phyloP scores from a whole-genome alignment of 1,139 yeast genomes.

The Debaryomycetaceae sp. region DNA sequence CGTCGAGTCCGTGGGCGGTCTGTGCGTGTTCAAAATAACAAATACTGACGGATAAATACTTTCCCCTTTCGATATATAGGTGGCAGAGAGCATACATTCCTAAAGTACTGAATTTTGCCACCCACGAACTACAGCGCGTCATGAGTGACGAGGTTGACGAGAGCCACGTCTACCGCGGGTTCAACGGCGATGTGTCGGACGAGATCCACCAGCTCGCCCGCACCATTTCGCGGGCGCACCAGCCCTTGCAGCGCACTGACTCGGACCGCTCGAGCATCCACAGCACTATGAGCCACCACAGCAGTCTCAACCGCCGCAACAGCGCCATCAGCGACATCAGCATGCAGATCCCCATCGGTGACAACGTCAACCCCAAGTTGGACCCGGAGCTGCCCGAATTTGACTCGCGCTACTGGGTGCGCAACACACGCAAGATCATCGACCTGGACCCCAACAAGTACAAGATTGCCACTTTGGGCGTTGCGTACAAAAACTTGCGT shows the following conservation, averaged over 20 bases:
- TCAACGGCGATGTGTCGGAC: slow-evolving; percentile 4
- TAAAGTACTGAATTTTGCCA: too few species aligned
- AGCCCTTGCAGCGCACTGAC: not conserved
- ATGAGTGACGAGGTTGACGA: too few species aligned
- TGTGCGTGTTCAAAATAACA: too few species aligned
- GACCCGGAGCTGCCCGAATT: slow-evolving; percentile 16
- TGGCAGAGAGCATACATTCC: too few species aligned
- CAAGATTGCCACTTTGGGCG: slow-evolving; percentile 60
- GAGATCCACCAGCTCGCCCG: slow-evolving; percentile 6
- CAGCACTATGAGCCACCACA: too few species aligned
- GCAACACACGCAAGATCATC: slow-evolving; percentile 49
- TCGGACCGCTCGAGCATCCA: not conserved
- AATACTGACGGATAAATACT: too few species aligned
- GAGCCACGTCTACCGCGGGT: slow-evolving; percentile 2
- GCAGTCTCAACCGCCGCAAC: too few species aligned
- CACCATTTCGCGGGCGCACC: slow-evolving; percentile 6
- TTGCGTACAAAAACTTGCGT: slow-evolving; percentile 62
- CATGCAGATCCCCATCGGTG: slow-evolving; percentile 1
- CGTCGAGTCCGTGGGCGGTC: too few species aligned
- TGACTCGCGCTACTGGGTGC: slow-evolving; percentile 51
- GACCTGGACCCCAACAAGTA: slow-evolving; percentile 60
- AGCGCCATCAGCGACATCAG: not conserved
- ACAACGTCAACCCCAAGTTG: slow-evolving; percentile 12
- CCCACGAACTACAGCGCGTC: too few species aligned
- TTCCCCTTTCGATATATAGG: too few species aligned